Evolutionary conservation across 2,329 filamentous ascomycete genomes (phyloP), one percentile per base, ranked within the genome.

Genomic region (Sordariomycetes sp.): DNA sequence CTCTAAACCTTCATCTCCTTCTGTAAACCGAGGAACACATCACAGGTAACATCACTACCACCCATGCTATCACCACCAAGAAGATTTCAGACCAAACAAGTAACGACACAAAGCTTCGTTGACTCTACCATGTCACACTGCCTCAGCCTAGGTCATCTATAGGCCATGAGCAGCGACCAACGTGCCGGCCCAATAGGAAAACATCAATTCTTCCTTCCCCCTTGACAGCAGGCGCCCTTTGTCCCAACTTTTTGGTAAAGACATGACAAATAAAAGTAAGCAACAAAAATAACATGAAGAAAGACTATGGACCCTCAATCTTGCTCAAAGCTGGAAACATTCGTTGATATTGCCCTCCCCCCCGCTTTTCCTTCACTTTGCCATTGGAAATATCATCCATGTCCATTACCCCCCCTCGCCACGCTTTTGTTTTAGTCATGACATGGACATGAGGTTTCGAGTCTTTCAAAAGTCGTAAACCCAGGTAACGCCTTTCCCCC

Each of bases 301-400:
- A 52, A 15, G 42, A 52, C 52, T 52, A 22, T 28, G 22, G 20
- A 50, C 45, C 45, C 45, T 50, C 7, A 22, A 13, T 39, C 36
- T 39, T 13, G 12, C 17, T 17, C 12, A 39, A 39, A 13, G 12
- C 12, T 22, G 22, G 22, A 22, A 50, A 22, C 24, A 50, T 7
- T 50, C 45, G 45, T 56, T 56, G 54, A 48, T 56, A 56, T 56
- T 56, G 54, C 42, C 22, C 45, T 20, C 20, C 20, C 17, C 42
- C 42, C 42, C 42, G 4, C 42, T 20, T 39, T 42, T 56, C 54
- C 54, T 32, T 8, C 28, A 32, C 28, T 8, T 32, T 32, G 3
- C 28, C n/a, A n/a, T 32, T 32, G 28, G 28, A 32, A 51, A 56
- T 28, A 56, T 56, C 54, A 36, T 42, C 15, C n/a, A 39, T 45